Conservation (phyloP, 352 stramenopile species). For the Pythium rishiriense region DNA sequence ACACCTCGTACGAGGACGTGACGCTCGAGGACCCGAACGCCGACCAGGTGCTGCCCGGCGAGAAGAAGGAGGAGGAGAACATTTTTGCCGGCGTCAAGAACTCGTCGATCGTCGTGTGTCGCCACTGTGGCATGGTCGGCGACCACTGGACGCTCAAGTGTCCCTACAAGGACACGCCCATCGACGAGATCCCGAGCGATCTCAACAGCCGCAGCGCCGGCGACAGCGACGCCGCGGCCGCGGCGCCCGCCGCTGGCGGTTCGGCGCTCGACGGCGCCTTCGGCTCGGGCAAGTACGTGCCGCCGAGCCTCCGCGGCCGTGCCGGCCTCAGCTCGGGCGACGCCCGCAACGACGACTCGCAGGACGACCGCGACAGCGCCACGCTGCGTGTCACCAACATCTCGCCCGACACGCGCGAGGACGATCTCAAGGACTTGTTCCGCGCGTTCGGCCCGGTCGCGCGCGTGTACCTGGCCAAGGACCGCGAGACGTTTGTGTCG, state of each 20-base stretch:
- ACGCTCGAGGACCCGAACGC: slow-evolving; percentile 83
- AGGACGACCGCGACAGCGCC: slow-evolving; percentile 77
- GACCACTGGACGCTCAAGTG: slow-evolving; percentile 92
- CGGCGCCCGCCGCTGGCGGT: slow-evolving; percentile 33
- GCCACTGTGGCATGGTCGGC: slow-evolving; percentile 89
- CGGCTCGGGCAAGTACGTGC: slow-evolving; percentile 86
- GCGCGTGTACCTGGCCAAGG: slow-evolving; percentile 97
- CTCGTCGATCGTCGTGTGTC: slow-evolving; percentile 88
- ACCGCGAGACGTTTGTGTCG: slow-evolving; percentile 97
- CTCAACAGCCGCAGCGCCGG: slow-evolving; percentile 49
- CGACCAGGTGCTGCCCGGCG: slow-evolving; percentile 80
- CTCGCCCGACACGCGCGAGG: slow-evolving; percentile 97
- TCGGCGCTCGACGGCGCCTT: slow-evolving; percentile 74
- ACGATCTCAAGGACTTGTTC: slow-evolving; percentile 99
- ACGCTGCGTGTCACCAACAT: slow-evolving; percentile 99
- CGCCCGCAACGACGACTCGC: slow-evolving; percentile 31
- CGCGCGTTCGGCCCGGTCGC: slow-evolving; percentile 95
- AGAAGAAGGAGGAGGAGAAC: slow-evolving; percentile 90
- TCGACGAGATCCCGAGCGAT: slow-evolving; percentile 76
- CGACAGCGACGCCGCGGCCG: slow-evolving; percentile 33
- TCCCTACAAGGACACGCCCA: slow-evolving; percentile 88
- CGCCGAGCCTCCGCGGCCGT: slow-evolving; percentile 75
- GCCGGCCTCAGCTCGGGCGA: slow-evolving; percentile 37
- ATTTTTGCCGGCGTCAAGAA: slow-evolving; percentile 88
- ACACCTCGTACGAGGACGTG: slow-evolving; percentile 83